phyloP scores from a whole-genome alignment of 371 early-diverging fungal species.

The Mycotypha africana region DNA sequence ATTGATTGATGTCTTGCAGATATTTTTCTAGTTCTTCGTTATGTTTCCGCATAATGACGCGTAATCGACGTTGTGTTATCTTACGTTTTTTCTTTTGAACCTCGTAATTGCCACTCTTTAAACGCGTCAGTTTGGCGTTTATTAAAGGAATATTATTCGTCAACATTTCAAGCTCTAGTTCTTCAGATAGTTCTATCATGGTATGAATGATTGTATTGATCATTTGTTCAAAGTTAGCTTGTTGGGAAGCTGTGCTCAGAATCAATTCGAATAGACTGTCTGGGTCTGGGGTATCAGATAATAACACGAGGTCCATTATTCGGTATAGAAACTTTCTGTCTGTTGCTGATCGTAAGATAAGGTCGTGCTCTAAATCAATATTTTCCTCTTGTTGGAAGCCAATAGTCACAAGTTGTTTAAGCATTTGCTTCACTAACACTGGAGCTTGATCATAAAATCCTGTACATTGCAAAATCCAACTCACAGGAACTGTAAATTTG shows the following conservation, averaged over 20 bases:
- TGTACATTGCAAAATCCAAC: slow-evolving; percentile 28
- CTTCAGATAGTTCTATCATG: slow-evolving; percentile 21
- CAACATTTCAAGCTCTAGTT: slow-evolving; percentile 11
- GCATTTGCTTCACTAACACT: slow-evolving; percentile 29
- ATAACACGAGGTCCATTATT: slow-evolving; percentile 31
- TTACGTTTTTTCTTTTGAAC: slow-evolving; percentile 1
- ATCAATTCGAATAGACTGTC: slow-evolving; percentile 28
- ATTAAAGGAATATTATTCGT: not conserved
- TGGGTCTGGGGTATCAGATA: slow-evolving; percentile 31
- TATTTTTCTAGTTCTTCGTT: slow-evolving; percentile 13
- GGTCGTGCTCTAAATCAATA: not conserved
- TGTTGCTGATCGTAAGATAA: not conserved
- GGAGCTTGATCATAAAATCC: slow-evolving; percentile 40
- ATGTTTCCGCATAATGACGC: slow-evolving; percentile 4
- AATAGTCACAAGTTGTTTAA: slow-evolving; percentile 15
- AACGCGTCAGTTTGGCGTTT: not conserved
- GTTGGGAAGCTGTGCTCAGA: slow-evolving; percentile 2
- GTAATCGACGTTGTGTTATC: not conserved
- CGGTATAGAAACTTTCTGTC: slow-evolving; percentile 8
- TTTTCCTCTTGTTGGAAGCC: slow-evolving; percentile 3
- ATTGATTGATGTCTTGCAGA: slow-evolving; percentile 1
- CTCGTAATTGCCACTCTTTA: not conserved
- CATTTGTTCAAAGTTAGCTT: slow-evolving; percentile 6
- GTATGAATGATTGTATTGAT: slow-evolving; percentile 8
- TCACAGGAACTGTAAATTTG: slow-evolving; percentile 25